These are phyloP conservation scores for Populus hybrid DNA, from an alignment of 441 rosid species.

Conservation along the genomic window DNA sequence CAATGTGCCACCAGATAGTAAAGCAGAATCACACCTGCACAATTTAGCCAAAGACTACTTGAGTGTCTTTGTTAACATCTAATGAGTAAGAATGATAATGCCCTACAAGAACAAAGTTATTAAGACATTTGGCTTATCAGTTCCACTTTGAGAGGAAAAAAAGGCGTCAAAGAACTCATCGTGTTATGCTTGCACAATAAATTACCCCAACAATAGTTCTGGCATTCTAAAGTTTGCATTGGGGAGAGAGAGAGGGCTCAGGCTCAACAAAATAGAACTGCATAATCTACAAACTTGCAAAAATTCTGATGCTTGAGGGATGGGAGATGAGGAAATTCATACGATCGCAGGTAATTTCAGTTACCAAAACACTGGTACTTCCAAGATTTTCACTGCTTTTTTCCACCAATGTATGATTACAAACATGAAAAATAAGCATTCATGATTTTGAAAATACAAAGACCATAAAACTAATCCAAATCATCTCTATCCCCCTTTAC, in stretches of 20 bases:
- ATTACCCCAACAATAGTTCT: background rate
- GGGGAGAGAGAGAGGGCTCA: background rate
- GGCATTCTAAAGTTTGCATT: background rate
- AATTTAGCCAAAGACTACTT: background rate
- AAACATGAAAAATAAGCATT: no score
- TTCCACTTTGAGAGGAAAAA: background rate
- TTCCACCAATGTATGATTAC: no score
- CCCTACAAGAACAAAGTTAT: background rate
- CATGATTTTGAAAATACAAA: no score
- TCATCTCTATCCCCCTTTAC: no score
- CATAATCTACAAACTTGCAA: background rate
- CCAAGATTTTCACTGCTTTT: background rate
- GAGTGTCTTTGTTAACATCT: background rate
- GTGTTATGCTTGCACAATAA: background rate
- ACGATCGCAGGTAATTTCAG: background rate
- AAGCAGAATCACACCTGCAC: conserved; percentile 82
- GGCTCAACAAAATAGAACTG: background rate
- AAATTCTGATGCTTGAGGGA: background rate
- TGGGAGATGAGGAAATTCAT: background rate
- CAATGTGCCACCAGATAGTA: conserved; percentile 64
- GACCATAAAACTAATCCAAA: no score
- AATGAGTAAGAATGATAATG: background rate
- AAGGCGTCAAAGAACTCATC: background rate
- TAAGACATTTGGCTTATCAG: background rate
- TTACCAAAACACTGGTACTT: background rate